A percentile compares a stretch with the other conserved stretches of the same genome.
phyloP scores from a whole-genome alignment of 495 filamentous ascomycete genomes.

The Daldinia concentrica region DNA sequence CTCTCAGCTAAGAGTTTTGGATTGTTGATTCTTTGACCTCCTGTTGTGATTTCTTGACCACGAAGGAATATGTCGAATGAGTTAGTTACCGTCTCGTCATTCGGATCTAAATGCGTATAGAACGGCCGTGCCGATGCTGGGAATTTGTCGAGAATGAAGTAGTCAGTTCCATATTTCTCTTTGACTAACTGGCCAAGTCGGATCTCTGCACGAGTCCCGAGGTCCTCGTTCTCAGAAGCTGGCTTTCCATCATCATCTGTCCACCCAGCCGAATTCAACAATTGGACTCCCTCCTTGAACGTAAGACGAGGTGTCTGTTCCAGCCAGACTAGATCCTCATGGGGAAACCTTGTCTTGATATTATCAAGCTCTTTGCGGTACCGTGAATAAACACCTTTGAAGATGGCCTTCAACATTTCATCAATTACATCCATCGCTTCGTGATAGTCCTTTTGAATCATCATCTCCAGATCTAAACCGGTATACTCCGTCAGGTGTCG shows the following conservation, averaged over 20 bases:
- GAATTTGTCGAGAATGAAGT: conserved; percentile 96
- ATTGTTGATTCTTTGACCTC: conserved; percentile 91
- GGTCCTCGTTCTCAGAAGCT: conserved; percentile 75
- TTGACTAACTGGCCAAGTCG: conserved; percentile 82
- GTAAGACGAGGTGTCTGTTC: conserved; percentile 83
- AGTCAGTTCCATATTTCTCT: conserved; percentile 87
- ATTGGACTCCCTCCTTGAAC: conserved; percentile 79
- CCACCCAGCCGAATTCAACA: conserved; percentile 86
- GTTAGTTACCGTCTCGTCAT: conserved; percentile 78
- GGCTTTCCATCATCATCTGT: conserved; percentile 75
- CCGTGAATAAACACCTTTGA: conserved; percentile 77
- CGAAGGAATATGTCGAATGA: conserved; percentile 96
- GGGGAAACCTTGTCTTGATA: conserved; percentile 68
- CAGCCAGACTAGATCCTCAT: conserved; percentile 73
- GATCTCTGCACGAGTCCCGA: conserved; percentile 88
- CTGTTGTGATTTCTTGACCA: conserved; percentile 91
- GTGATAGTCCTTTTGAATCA: conserved; percentile 88
- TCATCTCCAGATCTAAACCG: conserved; percentile 94
- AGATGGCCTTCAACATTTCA: conserved; percentile 85
- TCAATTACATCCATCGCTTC: conserved; percentile 87
- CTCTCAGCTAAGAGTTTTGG: conserved; percentile 75
- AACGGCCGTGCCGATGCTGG: conserved; percentile 85
- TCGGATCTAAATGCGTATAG: conserved; percentile 90
- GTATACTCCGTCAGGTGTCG: conserved; percentile 96
- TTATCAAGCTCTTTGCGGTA: conserved; percentile 73